A percentile compares a stretch with the other conserved stretches of the same genome.
Conservation (phyloP, 2,329 filamentous ascomycete genomes). For the Scedosporium dehoogii region DNA sequence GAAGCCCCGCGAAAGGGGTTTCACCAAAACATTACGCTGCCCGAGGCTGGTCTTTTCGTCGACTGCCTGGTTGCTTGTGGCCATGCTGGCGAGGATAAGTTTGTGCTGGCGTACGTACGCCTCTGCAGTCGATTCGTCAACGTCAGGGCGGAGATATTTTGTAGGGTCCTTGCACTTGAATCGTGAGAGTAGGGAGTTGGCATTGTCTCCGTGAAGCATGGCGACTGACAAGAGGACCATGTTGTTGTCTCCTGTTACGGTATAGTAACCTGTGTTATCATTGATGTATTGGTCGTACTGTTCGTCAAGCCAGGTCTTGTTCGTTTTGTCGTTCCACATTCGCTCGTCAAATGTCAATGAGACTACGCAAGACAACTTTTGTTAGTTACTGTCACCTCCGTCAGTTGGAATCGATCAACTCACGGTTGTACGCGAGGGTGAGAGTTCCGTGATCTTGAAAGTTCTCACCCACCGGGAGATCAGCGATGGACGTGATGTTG, state of each 20-base stretch:
- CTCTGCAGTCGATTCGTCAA: constrained; percentile 21
- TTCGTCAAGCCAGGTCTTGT: neutral
- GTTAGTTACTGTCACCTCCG: neutral
- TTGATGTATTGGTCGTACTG: constrained; percentile 13
- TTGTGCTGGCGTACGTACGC: constrained; percentile 27
- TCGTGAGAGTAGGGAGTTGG: constrained; percentile 10
- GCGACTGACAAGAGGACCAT: constrained; percentile 9
- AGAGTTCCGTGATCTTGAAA: constrained; percentile 37
- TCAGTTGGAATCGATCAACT: neutral
- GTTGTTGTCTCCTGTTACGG: constrained; percentile 3
- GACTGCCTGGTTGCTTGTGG: constrained; percentile 23
- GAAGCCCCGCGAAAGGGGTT: constrained; percentile 24
- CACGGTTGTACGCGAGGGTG: neutral
- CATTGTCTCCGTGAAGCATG: constrained; percentile 17
- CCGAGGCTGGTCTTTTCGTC: constrained; percentile 15
- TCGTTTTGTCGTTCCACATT: neutral
- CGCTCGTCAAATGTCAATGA: neutral
- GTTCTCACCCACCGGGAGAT: constrained; percentile 50
- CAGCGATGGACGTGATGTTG: constrained; percentile 32
- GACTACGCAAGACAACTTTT: neutral
- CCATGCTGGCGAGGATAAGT: constrained; percentile 21
- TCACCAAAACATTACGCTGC: constrained; percentile 15
- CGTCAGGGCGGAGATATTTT: constrained; percentile 19
- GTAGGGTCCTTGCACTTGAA: constrained; percentile 21
- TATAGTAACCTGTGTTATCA: constrained; percentile 8